Percentiles rank a stretch among this genome's conserved stretches.
These are phyloP conservation scores for Trypanosoma melophagium DNA, from an alignment of 208 protist genomes.

Conservation along the genomic window DNA sequence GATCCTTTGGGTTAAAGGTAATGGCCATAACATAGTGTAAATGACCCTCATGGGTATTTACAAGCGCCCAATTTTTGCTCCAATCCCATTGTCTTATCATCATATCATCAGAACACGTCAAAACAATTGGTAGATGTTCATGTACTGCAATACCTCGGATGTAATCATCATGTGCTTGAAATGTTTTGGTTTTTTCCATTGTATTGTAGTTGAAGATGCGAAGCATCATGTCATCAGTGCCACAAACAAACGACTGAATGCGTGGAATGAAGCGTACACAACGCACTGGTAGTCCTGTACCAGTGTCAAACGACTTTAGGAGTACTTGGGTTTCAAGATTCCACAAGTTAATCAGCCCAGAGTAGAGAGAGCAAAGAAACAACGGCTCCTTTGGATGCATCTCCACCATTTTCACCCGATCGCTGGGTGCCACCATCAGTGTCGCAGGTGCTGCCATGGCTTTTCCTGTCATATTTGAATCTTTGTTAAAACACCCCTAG, in stretches of 20 bases:
- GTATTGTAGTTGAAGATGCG: slow-evolving; percentile 99
- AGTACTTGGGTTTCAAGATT: slow-evolving; percentile 96
- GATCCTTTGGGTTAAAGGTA: slow-evolving; percentile 98
- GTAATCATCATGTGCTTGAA: slow-evolving; percentile 97
- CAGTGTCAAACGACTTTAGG: slow-evolving; percentile 97
- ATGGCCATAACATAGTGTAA: slow-evolving; percentile 98
- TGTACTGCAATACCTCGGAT: slow-evolving; percentile 97
- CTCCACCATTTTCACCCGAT: slow-evolving; percentile 99
- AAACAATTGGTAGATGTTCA: slow-evolving; percentile 94
- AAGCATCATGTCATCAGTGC: slow-evolving; percentile 94
- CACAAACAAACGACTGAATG: slow-evolving; percentile 96
- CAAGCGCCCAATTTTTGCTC: slow-evolving; percentile 94
- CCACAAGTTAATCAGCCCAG: slow-evolving; percentile 95
- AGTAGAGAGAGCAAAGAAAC: slow-evolving; percentile 94
- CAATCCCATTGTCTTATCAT: slow-evolving; percentile 98
- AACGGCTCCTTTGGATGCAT: slow-evolving; percentile 98
- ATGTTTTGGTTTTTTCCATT: slow-evolving; percentile 96
- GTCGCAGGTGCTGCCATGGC: slow-evolving; percentile 10
- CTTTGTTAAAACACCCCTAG: neutral
- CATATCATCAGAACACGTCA: slow-evolving; percentile 98
- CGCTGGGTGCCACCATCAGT: slow-evolving; percentile 84
- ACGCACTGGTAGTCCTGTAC: slow-evolving; percentile 90
- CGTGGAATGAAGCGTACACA: slow-evolving; percentile 95
- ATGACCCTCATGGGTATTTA: slow-evolving; percentile 97
- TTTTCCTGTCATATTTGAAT: slow-evolving; percentile 15